phyloP scores from a whole-genome alignment of 352 stramenopile genomes.

The Phytophthora aleatoria region DNA sequence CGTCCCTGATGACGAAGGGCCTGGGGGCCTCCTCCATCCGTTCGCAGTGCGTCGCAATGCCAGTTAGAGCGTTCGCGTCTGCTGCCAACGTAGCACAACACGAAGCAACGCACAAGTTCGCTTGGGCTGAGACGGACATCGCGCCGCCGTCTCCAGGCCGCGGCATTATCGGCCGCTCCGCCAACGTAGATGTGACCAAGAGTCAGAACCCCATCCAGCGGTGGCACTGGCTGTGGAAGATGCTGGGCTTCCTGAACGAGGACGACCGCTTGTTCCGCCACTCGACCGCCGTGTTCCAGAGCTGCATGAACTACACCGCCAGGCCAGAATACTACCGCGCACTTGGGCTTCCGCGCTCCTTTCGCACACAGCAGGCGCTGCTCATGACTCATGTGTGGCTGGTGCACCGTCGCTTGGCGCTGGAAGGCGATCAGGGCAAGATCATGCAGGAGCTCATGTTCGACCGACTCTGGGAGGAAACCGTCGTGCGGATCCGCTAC shows the following conservation, averaged over 20 bases:
- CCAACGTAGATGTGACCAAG: slow-evolving; percentile 86
- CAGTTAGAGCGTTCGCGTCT: slow-evolving; percentile 17
- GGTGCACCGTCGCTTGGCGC: slow-evolving; percentile 92
- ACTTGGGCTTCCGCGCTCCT: slow-evolving; percentile 77
- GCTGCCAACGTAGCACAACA: slow-evolving; percentile 5
- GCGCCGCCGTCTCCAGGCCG: slow-evolving; percentile 77
- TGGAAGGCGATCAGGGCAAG: slow-evolving; percentile 78
- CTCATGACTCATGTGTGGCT: slow-evolving; percentile 97
- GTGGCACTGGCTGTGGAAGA: slow-evolving; percentile 83
- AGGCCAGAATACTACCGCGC: slow-evolving; percentile 74
- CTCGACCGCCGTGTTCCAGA: slow-evolving; percentile 81
- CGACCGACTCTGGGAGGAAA: slow-evolving; percentile 97
- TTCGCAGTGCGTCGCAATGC: slow-evolving; percentile 1
- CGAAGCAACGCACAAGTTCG: slow-evolving; percentile 46
- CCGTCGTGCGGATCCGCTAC: slow-evolving; percentile 91
- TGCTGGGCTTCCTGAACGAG: slow-evolving; percentile 89
- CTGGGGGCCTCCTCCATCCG: slow-evolving; percentile 7
- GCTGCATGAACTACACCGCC: slow-evolving; percentile 84
- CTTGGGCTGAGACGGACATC: slow-evolving; percentile 80
- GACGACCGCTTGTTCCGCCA: slow-evolving; percentile 78
- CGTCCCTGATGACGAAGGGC: slow-evolving; percentile 1
- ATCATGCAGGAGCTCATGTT: slow-evolving; percentile 96
- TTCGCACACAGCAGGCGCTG: slow-evolving; percentile 93
- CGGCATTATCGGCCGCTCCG: slow-evolving; percentile 67
- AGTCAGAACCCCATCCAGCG: slow-evolving; percentile 60